Base-by-base conservation (phyloP, 2,329 filamentous ascomycete species). In the Talaromyces sp. region DNA sequence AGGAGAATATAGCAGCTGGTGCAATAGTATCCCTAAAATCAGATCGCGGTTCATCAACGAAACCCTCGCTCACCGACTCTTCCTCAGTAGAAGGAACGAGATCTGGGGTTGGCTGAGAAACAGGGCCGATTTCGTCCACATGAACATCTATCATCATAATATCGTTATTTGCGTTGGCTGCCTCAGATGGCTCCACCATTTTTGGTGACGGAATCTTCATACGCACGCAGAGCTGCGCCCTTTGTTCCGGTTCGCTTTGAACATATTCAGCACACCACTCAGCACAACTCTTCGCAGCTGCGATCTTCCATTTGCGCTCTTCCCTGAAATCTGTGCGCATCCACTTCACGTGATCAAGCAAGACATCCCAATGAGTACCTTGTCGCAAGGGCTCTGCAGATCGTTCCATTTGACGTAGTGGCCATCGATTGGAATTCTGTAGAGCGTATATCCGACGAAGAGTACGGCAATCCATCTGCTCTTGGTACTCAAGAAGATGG, bases 281-380 rank as follows among this genome's bases (percentile, higher is more conserved):
- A 1, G 93, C 95, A 66, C 97, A 82, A 65, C 89, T 92, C 65
- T 89, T 89, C 5, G 93, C 93, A 41, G 90, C 85, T 2, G 90
- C 86, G 73, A 87, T 88, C 79, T 97, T 98, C 93, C 93, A 97
- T 75, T 96, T 97, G 47, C 92, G 84, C 76, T 98, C 95, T 77
- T 97, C 92, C 60, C 90, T 86, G 73, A 97, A 98, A 77, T 99
- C 95, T 1, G 93, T 97, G 60, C 93, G 87, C 92, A 99, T 96
- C 94, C 94, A 98, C 76, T 93, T 96, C 86, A 94, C 92, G 80
- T 99, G 93, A 70, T 93, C 86, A 37, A 99, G 81, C 63, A 98
- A 77, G 61, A 94, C 85, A 78, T 99, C 95, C 86, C 89, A 91
- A 70, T 98, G 94, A 1, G 90, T 88, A 0, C 87, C 84, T 19